Evolutionary conservation across 331 rosid species (phyloP), one percentile per base, ranked within the genome.

Genomic region (Phaseolus coccineus): DNA sequence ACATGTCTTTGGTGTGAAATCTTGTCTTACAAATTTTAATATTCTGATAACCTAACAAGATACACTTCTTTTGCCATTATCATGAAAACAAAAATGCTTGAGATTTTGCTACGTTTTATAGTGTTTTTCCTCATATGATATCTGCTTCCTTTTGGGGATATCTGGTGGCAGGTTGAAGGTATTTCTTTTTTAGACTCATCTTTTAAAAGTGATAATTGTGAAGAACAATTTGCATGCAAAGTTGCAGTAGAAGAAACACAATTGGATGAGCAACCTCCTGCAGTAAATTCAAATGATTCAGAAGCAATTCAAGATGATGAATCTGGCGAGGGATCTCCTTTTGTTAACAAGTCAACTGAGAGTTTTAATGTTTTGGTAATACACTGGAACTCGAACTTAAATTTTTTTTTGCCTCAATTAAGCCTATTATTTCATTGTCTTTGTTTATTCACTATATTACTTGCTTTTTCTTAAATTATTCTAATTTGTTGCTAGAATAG

Each of bases 81-180:
- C 63, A 57, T 71, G 83, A 69, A 77, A 77, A 73, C 50, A 19
- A 62, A 51, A 61, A 33, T 77, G 53, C 37, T 52, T 27, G n/a
- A 16, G 27, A 35, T 69, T 74, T 66, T 74, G 25, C 63, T 13
- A 48, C 46, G 30, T 56, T 65, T 78, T 42, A 16, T 28, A 16
- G 67, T 31, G 52, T 35, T 24, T 82, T 64, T 19, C 5, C 59
- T 47, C 69, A 72, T 25, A 64, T 69, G 71, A 81, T 61, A 50
- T 63, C 19, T 19, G 19, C 44, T 74, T 74, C 27, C 65, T 48
- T 84, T 77, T 63, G 86, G 67, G 81, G 31, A 64, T 69, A 70
- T 47, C 74, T 69, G 59, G 77, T 83, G 89, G 77, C 87, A 94
- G 98, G 97, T 95, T 81, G 97, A 95, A 81, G 81, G 53, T 69